Percentiles rank a stretch among this genome's conserved stretches.
These are phyloP conservation scores for Sarocladiaceae sp. DNA, from an alignment of 2,329 filamentous ascomycete species.

Conservation along the genomic window DNA sequence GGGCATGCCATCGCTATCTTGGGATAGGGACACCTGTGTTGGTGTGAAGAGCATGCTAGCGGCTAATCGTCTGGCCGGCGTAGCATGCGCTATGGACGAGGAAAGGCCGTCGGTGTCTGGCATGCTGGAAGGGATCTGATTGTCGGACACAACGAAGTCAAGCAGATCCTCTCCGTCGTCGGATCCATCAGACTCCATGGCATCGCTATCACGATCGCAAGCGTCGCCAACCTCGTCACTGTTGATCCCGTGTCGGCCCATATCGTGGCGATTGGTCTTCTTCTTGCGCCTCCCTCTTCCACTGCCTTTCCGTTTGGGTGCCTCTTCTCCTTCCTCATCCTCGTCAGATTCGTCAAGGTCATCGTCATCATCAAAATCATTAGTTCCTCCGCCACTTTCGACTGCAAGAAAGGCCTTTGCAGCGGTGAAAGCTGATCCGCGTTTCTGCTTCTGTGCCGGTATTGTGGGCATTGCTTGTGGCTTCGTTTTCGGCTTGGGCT, in stretches of 20 bases:
- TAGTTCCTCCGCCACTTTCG: conserved; percentile 1
- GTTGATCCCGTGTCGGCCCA: conserved; percentile 26
- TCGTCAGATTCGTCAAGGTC: conserved; percentile 1
- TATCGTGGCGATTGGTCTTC: background rate
- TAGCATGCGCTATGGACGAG: conserved; percentile 13
- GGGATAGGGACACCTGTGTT: conserved; percentile 30
- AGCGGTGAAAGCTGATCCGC: background rate
- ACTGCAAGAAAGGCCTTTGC: conserved; percentile 1
- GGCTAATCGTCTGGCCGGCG: conserved; percentile 21
- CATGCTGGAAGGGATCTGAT: conserved; percentile 33
- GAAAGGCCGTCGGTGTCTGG: conserved; percentile 14
- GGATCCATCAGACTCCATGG: conserved; percentile 21
- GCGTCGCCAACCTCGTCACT: conserved; percentile 46
- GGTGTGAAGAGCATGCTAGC: conserved; percentile 29
- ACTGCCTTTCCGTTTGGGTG: background rate
- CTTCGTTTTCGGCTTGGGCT: background rate
- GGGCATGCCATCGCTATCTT: conserved; percentile 34
- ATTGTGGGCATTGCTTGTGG: background rate
- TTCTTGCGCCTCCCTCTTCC: background rate
- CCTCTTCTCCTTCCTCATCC: background rate
- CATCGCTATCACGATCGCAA: conserved; percentile 22
- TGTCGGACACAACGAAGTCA: conserved; percentile 51
- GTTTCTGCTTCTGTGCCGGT: background rate
- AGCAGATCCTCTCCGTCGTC: conserved; percentile 44
- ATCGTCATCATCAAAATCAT: conserved; percentile 3